These are phyloP conservation scores for Phlebiopsis flavidoalba DNA, from an alignment of 768 basidiomycete genomes.

Conservation along the genomic window DNA sequence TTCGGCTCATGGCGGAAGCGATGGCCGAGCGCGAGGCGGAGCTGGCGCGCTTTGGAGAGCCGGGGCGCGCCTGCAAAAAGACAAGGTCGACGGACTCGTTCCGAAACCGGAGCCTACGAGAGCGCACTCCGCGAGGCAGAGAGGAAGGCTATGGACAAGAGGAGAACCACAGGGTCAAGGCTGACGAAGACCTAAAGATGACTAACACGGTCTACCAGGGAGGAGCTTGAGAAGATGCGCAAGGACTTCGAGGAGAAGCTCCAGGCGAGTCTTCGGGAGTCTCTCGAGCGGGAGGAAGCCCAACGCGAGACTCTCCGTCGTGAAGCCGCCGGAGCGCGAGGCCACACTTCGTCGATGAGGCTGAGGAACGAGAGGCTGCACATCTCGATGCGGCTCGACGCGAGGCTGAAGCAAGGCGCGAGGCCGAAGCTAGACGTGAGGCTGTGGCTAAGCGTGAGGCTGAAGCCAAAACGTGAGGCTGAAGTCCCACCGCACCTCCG, in stretches of 20 bases:
- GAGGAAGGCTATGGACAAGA: conserved; percentile 25
- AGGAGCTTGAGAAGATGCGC: conserved; percentile 8
- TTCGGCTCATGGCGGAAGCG: conserved; percentile 5
- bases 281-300: not conserved
- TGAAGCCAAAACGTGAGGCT: not conserved
- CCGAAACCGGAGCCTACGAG: no score
- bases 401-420: not conserved
- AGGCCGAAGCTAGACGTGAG: not conserved
- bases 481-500: no score
- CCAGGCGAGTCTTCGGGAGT: not conserved
- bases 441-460: not conserved
- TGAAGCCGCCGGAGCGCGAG: not conserved
- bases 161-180: conserved; percentile 31
- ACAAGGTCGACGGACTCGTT: conserved; percentile 25
- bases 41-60: not conserved
- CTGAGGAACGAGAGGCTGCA: not conserved
- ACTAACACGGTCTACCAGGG: not conserved
- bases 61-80: conserved; percentile 16
- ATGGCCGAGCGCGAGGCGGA: not conserved
- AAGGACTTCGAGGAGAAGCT: conserved; percentile 9
- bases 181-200: conserved; percentile 2
- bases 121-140: conserved; percentile 1
- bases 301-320: not conserved
- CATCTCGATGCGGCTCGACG: not conserved
- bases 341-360: not conserved